phyloP scores from a whole-genome alignment of 2,329 filamentous ascomycete genomes.

The Thielaviopsis cerberus region DNA sequence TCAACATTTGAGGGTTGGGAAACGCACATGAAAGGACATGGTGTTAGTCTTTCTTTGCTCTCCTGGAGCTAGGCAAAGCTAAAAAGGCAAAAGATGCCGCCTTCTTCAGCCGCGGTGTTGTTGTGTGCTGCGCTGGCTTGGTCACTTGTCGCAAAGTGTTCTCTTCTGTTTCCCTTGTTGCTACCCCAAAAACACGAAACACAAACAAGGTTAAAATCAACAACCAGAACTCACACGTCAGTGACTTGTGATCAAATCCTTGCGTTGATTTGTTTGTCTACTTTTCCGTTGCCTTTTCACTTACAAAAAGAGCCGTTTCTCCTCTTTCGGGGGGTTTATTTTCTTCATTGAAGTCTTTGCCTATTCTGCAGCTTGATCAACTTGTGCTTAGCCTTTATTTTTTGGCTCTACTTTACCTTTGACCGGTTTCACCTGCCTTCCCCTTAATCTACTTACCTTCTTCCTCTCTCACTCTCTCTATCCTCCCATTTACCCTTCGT shows the following conservation, averaged over 20 bases:
- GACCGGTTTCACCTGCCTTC: too few relatives aligned
- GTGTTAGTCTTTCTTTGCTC: too few relatives aligned
- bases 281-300: background rate
- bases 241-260: background rate
- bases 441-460: too few relatives aligned
- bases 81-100: too few relatives aligned
- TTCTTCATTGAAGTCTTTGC: background rate
- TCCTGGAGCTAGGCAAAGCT: too few relatives aligned
- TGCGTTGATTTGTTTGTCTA: background rate
- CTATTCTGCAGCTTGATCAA: background rate
- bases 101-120: too few relatives aligned
- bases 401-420: background rate
- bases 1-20: too few relatives aligned
- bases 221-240: background rate
- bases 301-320: background rate
- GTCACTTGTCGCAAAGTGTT: background rate
- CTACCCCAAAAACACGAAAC: background rate
- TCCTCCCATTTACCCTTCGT: background rate
- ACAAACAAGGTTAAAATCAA: too few relatives aligned
- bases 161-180: background rate
- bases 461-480: too few relatives aligned
- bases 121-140: too few relatives aligned
- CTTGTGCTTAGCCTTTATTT: background rate
- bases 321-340: background rate
- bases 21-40: too few relatives aligned